phyloP scores from a whole-genome alignment of 305 asterid genomes.

The Plantago coronopus region DNA sequence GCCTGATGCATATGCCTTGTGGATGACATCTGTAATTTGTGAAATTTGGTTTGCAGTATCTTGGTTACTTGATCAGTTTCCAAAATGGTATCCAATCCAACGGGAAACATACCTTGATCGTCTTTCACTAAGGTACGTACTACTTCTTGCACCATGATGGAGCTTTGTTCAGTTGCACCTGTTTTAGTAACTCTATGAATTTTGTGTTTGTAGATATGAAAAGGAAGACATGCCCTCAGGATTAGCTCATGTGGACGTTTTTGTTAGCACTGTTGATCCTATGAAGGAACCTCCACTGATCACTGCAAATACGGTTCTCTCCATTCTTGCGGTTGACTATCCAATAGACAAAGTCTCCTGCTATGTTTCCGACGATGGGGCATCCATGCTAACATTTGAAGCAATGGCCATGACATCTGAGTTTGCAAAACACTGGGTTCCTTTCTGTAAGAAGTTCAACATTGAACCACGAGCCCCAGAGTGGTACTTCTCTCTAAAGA shows the following conservation, averaged over 20 bases:
- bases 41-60: constrained; percentile 92
- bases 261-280: constrained; percentile 90
- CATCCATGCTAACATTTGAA: constrained; percentile 89
- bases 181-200: background rate
- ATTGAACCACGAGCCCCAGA: constrained; percentile 92
- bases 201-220: constrained; percentile 51
- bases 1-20: constrained; percentile 69
- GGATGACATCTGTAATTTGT: constrained; percentile 87
- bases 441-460: constrained; percentile 74
- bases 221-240: constrained; percentile 73
- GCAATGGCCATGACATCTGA: constrained; percentile 78
- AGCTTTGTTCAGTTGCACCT: background rate
- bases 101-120: constrained; percentile 91
- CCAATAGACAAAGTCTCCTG: constrained; percentile 81
- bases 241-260: constrained; percentile 60
- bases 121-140: constrained; percentile 60
- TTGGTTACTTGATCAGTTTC: constrained; percentile 92
- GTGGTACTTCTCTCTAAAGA: constrained; percentile 76
- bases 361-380: constrained; percentile 92
- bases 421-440: constrained; percentile 83
- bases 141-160: background rate
- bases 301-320: constrained; percentile 86
- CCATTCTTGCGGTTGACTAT: constrained; percentile 83
- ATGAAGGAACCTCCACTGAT: constrained; percentile 89
- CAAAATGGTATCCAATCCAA: constrained; percentile 78